These are phyloP conservation scores for Emericellopsis atlantica DNA, from an alignment of 2,329 filamentous ascomycete species.

Conservation along the genomic window DNA sequence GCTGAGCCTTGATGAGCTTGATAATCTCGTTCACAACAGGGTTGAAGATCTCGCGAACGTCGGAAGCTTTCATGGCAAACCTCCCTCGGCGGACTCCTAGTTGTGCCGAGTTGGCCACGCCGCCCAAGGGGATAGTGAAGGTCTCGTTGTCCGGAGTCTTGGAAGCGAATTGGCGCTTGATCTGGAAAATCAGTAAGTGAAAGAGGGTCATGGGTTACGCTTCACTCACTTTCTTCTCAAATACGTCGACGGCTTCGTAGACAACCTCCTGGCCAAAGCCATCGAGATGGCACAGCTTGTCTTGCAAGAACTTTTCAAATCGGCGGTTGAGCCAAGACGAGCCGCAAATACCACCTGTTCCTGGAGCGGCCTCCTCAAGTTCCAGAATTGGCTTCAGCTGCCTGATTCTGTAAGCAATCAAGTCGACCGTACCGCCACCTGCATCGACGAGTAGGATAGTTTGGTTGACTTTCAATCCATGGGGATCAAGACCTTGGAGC, in stretches of 20 bases:
- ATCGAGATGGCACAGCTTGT: slow-evolving; percentile 23
- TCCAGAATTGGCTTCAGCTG: slow-evolving; percentile 27
- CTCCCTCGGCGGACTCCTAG: slow-evolving; percentile 23
- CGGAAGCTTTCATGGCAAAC: slow-evolving; percentile 21
- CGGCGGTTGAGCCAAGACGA: slow-evolving; percentile 30
- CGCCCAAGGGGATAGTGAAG: slow-evolving; percentile 24
- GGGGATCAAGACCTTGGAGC: slow-evolving; percentile 20
- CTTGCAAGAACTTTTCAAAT: slow-evolving; percentile 26
- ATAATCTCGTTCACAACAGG: slow-evolving; percentile 29
- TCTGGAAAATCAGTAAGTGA: slow-evolving; percentile 5
- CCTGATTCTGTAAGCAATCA: slow-evolving; percentile 35
- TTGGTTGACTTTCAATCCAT: slow-evolving; percentile 25
- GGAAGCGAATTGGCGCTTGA: slow-evolving; percentile 22
- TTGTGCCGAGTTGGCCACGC: slow-evolving; percentile 23
- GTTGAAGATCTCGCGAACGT: slow-evolving; percentile 28
- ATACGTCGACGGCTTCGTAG: slow-evolving; percentile 24
- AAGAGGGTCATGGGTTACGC: neutral
- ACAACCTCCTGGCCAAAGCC: slow-evolving; percentile 25
- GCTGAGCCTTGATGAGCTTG: slow-evolving; percentile 28
- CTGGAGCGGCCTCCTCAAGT: slow-evolving; percentile 29
- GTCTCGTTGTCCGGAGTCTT: slow-evolving; percentile 15
- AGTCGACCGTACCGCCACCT: slow-evolving; percentile 36
- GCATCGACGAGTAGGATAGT: slow-evolving; percentile 38
- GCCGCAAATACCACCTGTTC: slow-evolving; percentile 32
- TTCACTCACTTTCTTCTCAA: slow-evolving; percentile 22